Base-by-base conservation (phyloP, 2,329 filamentous ascomycete species). In the Aphanocladium album region DNA sequence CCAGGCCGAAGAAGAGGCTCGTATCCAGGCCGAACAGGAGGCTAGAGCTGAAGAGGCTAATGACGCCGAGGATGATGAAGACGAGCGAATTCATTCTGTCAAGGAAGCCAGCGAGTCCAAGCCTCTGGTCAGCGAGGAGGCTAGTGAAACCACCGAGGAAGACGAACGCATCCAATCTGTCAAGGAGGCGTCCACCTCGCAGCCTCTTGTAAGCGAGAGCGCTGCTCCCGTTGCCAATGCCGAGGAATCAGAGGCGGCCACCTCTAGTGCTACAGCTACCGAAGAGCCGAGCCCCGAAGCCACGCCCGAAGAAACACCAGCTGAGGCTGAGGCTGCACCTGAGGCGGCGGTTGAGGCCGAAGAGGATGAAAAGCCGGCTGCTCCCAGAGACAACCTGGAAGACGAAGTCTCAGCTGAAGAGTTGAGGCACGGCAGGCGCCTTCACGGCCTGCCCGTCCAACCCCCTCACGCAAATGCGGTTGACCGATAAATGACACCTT, bases 81-180 rank as follows among this genome's bases (percentile, higher is more conserved):
- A 62, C 16, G 64, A 63, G 33, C 57, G 57, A 25, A 60, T 60
- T 17, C 39, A 47, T 4, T 60, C 56, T n/a, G 65, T 68, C 16
- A 65, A 69, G n/a, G 66, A 70, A 23, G 21, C 56, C 17, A 52
- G 33, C 9, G 56, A 59, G 19, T 59, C 56, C 7, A 51, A 59
- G 19, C 56, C 56, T n/a, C 56, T 59, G 5, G 19, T 59, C 16
- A 59, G 56, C 14, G 56, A 8, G 14, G 47, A 59, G 6, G 19
- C 35, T n/a, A n/a, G n/a, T 30, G 46, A 51, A 12, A 19, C 37
- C 3, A 59, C 56, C 12, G 56, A 59, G 52, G 56, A 59, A 27
- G 56, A 51, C 17, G 56, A 57, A n/a, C 46, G 45, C n/a, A 50
- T 50, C 3, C 54, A 41, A 5, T 57, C 54, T 2, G 54, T 57